Percentiles rank a stretch among this genome's conserved stretches.
These are phyloP conservation scores for Pelagophyceae sp. DNA, from an alignment of 352 stramenopile genomes.

Conservation along the genomic window DNA sequence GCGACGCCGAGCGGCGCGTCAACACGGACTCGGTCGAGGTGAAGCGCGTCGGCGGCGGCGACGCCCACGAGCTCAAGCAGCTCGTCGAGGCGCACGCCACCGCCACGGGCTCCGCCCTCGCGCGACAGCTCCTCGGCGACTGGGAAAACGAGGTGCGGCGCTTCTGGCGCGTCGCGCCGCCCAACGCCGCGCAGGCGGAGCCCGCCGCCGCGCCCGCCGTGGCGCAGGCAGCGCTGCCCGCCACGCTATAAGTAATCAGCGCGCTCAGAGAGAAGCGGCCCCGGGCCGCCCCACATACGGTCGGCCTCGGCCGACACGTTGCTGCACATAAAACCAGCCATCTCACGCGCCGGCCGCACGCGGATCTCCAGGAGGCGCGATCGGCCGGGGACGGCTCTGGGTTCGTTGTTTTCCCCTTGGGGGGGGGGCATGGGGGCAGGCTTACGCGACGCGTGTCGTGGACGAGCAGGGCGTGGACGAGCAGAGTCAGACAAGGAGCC, in stretches of 20 bases:
- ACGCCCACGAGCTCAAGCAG: slow-evolving; percentile 53
- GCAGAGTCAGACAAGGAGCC: no score
- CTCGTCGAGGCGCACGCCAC: slow-evolving; percentile 78
- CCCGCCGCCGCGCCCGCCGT: neutral
- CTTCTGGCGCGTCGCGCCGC: slow-evolving; percentile 44
- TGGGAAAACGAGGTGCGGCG: slow-evolving; percentile 65
- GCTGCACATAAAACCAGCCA: no score
- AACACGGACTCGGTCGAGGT: slow-evolving; percentile 83
- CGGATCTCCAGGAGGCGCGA: no score
- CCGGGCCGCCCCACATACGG: no score
- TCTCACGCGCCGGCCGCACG: no score
- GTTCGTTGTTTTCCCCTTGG: no score
- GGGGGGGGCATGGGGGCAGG: no score
- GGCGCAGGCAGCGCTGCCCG: neutral
- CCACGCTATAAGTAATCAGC: no score
- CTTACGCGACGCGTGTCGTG: no score
- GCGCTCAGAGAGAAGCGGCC: neutral
- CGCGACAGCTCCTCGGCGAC: slow-evolving; percentile 66
- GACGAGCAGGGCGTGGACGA: no score
- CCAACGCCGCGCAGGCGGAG: neutral
- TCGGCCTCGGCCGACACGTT: no score
- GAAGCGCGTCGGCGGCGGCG: slow-evolving; percentile 56
- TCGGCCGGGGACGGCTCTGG: no score
- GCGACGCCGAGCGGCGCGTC: slow-evolving; percentile 61
- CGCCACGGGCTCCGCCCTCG: slow-evolving; percentile 71